Percentiles rank a stretch among this genome's conserved stretches.
phyloP scores from a whole-genome alignment of 2,329 filamentous ascomycete species.

The Phialocephala sp. region DNA sequence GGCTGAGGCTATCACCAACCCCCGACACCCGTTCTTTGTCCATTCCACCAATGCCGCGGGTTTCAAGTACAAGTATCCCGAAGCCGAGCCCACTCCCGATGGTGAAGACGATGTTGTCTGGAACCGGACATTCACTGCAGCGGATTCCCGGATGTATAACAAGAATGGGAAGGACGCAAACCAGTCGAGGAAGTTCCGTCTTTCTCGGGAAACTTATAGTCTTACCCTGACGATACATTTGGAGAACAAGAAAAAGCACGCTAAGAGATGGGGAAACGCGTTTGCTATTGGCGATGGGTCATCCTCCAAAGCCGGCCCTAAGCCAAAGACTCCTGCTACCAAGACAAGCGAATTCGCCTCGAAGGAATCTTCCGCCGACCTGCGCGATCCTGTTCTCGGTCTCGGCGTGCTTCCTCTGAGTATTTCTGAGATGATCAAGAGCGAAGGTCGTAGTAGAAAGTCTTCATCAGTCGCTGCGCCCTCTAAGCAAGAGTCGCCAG shows the following conservation, averaged over 20 bases:
- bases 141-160: slow-evolving; percentile 43
- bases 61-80: slow-evolving; percentile 43
- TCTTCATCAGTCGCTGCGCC: slow-evolving; percentile 31
- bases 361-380: neutral
- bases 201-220: slow-evolving; percentile 35
- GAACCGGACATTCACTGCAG: slow-evolving; percentile 42
- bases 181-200: slow-evolving; percentile 36
- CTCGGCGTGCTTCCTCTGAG: slow-evolving; percentile 27
- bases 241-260: slow-evolving; percentile 39
- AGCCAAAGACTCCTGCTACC: slow-evolving; percentile 22
- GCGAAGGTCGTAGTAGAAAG: slow-evolving; percentile 38
- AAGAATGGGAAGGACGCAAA: slow-evolving; percentile 36
- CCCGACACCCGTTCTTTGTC: slow-evolving; percentile 20
- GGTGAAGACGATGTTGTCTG: slow-evolving; percentile 40
- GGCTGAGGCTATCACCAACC: slow-evolving; percentile 14
- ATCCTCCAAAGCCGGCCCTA: slow-evolving; percentile 26
- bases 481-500: slow-evolving; percentile 39
- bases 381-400: neutral
- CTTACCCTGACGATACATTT: slow-evolving; percentile 36
- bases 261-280: slow-evolving; percentile 10
- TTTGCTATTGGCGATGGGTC: slow-evolving; percentile 12
- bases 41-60: slow-evolving; percentile 32
- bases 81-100: slow-evolving; percentile 40
- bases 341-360: slow-evolving; percentile 15
- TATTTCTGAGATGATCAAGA: slow-evolving; percentile 42